These are phyloP conservation scores for Kodamaea arcana DNA, from an alignment of 1,139 yeast species.

Conservation along the genomic window DNA sequence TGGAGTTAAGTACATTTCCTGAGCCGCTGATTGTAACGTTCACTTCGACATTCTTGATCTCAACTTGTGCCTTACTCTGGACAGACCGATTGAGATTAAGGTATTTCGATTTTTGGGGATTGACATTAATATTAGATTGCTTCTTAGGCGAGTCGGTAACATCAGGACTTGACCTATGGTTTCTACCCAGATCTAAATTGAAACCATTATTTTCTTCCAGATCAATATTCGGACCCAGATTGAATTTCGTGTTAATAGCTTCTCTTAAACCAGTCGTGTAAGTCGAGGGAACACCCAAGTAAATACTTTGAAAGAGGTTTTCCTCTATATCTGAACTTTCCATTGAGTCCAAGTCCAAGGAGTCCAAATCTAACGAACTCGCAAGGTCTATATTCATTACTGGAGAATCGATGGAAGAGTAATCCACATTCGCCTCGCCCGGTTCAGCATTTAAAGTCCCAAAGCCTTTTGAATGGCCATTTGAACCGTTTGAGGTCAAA, in stretches of 20 bases:
- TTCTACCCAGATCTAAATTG: neutral
- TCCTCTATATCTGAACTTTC: conserved; percentile 45
- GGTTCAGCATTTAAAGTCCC: neutral
- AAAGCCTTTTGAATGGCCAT: neutral
- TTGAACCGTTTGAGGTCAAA: too few relatives aligned
- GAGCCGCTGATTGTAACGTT: conserved; percentile 26
- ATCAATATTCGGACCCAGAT: neutral
- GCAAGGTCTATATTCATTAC: conserved; percentile 10
- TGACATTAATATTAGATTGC: conserved; percentile 1
- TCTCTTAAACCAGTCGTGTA: conserved; percentile 42
- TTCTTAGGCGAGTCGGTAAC: neutral
- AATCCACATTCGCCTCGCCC: neutral
- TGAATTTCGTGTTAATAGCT: conserved; percentile 42
- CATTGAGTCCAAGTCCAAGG: conserved; percentile 15
- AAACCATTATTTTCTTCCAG: neutral
- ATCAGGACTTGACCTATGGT: neutral
- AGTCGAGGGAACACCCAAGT: conserved; percentile 56
- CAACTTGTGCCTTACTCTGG: conserved; percentile 57
- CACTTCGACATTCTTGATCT: conserved; percentile 50
- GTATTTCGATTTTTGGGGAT: conserved; percentile 21
- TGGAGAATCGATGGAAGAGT: neutral
- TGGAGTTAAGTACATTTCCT: conserved; percentile 33
- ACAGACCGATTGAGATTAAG: conserved; percentile 45
- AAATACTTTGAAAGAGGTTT: conserved; percentile 68
- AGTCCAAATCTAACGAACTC: conserved; percentile 7